A percentile compares a stretch with the other conserved stretches of the same genome.
Evolutionary conservation across 1,284 basidiomycete species (phyloP).

Genomic region (Xerocomus amazonicus): DNA sequence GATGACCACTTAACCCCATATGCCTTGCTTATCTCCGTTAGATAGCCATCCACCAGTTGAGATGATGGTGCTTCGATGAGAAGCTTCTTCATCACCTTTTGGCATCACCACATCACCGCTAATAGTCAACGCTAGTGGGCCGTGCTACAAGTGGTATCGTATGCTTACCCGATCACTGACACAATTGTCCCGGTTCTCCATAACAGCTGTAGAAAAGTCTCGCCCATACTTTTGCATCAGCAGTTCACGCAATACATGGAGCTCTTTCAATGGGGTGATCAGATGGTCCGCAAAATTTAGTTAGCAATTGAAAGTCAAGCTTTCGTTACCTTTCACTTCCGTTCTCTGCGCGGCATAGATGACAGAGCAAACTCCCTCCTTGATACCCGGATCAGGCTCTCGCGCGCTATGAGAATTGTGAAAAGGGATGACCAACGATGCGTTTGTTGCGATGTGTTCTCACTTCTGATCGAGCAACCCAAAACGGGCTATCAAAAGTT

Average conservation of each 20-base stretch:
- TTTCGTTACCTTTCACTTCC: constrained; percentile 85
- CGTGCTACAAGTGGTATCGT: constrained; percentile 1
- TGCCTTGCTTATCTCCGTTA: constrained; percentile 83
- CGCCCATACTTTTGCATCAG: constrained; percentile 92
- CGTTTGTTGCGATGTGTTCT: constrained; percentile 23
- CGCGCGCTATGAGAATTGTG: constrained; percentile 47
- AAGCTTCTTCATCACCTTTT: constrained; percentile 71
- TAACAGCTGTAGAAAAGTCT: constrained; percentile 74
- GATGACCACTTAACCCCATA: constrained; percentile 76
- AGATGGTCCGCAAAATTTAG: constrained; percentile 3
- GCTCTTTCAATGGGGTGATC: constrained; percentile 48
- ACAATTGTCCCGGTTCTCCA: constrained; percentile 79
- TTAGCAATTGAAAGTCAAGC: constrained; percentile 1
- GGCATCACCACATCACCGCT: not conserved
- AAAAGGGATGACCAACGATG: not conserved
- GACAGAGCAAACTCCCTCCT: constrained; percentile 75
- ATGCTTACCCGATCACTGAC: constrained; percentile 73
- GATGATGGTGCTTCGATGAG: constrained; percentile 63
- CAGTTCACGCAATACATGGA: constrained; percentile 88
- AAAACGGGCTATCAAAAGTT: constrained; percentile 90
- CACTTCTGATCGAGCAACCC: constrained; percentile 85
- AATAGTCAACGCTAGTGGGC: constrained; percentile 1
- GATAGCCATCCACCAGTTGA: constrained; percentile 83
- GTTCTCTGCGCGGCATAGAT: constrained; percentile 90
- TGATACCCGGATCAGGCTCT: constrained; percentile 80